phyloP scores from a whole-genome alignment of 164 flowering plant species.

The Warburgia ugandensis region DNA sequence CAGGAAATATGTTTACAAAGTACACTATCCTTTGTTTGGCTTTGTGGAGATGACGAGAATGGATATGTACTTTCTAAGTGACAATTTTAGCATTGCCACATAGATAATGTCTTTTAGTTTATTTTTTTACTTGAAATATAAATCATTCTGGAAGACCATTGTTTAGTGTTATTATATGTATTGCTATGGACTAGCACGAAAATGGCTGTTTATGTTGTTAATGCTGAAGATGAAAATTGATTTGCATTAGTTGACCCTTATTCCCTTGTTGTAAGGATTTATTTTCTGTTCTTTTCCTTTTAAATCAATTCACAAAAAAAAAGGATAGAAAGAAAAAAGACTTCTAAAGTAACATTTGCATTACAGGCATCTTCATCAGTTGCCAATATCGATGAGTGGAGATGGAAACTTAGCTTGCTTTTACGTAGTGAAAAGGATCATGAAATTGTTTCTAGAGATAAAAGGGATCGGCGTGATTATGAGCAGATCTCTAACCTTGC shows the following conservation, averaged over 20 bases:
- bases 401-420: slow-evolving; percentile 91
- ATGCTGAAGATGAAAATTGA: background rate
- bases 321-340: no score
- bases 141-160: no score
- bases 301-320: background rate
- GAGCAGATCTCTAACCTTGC: slow-evolving; percentile 93
- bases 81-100: no score
- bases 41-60: background rate
- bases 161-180: no score
- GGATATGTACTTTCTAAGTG: no score
- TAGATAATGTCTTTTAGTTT: no score
- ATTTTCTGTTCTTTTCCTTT: background rate
- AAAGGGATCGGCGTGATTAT: slow-evolving; percentile 83
- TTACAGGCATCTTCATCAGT: slow-evolving; percentile 82
- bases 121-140: no score
- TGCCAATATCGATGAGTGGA: slow-evolving; percentile 97
- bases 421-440: slow-evolving; percentile 64
- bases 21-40: background rate
- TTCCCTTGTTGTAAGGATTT: no score
- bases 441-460: slow-evolving; percentile 86
- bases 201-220: no score
- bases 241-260: background rate
- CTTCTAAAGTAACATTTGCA: background rate
- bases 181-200: no score
- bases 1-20: no score